Percentiles rank a stretch among this genome's conserved stretches.
Conservation (phyloP, 306 rosid genomes). For the Crataegus laevigata region DNA sequence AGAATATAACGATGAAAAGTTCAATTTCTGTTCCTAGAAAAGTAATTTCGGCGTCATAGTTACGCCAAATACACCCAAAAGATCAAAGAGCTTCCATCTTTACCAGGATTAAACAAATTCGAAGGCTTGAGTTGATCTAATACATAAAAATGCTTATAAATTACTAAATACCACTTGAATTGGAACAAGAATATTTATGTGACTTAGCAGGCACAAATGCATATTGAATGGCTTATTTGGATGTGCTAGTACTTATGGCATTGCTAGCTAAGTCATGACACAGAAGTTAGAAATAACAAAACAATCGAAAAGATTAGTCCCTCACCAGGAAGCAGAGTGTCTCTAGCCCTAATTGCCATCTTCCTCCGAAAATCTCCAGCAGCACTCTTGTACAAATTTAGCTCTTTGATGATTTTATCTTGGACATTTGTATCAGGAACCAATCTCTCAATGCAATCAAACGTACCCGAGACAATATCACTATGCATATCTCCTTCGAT, state of each 20-base stretch:
- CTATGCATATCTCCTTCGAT: conserved; percentile 61
- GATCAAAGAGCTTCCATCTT: not conserved
- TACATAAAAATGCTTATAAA: not conserved
- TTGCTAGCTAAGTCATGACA: conserved; percentile 7
- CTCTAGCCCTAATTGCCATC: conserved; percentile 87
- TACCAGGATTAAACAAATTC: not conserved
- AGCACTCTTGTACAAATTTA: conserved; percentile 60
- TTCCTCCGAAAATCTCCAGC: conserved; percentile 83
- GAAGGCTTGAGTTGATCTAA: not conserved
- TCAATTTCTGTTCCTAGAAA: not conserved
- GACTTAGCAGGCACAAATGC: not conserved
- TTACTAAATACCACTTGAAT: not conserved
- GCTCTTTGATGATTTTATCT: conserved; percentile 80
- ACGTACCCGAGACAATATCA: conserved; percentile 58
- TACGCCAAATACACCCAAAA: not conserved
- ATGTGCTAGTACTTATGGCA: not conserved
- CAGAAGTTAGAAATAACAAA: conserved; percentile 15
- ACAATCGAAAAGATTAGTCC: conserved; percentile 17
- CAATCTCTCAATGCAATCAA: conserved; percentile 89
- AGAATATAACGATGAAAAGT: not conserved
- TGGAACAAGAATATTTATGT: not conserved
- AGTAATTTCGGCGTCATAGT: not conserved
- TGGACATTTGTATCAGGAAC: conserved; percentile 77
- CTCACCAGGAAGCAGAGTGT: conserved; percentile 85
- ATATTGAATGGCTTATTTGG: not conserved